These are phyloP conservation scores for Centaurea solstitialis DNA, from an alignment of 129 eudicot species.

Conservation along the genomic window DNA sequence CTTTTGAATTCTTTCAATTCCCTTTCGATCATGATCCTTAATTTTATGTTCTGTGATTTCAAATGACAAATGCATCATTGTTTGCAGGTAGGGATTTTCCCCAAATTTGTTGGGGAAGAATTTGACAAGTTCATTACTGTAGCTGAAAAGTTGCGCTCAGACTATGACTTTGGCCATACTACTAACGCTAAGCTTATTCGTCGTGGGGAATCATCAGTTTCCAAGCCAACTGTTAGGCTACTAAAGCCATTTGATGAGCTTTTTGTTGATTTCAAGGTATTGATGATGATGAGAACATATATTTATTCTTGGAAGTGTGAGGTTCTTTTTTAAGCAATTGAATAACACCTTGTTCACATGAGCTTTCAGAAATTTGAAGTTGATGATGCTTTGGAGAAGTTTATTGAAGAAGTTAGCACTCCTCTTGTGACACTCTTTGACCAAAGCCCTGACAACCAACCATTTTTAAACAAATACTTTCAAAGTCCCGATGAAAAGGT, in stretches of 20 bases:
- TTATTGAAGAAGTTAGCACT: conserved; percentile 49
- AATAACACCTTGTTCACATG: neutral
- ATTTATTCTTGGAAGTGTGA: neutral
- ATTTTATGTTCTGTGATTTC: neutral
- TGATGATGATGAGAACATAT: neutral
- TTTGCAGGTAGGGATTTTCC: conserved; percentile 67
- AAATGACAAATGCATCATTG: neutral
- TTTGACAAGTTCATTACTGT: conserved; percentile 55
- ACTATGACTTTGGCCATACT: conserved; percentile 71
- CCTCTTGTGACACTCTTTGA: conserved; percentile 58
- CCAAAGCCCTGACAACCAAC: conserved; percentile 45
- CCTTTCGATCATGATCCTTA: neutral
- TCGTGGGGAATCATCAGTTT: conserved; percentile 53
- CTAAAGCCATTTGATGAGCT: conserved; percentile 92
- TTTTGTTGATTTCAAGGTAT: conserved; percentile 67
- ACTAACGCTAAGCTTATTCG: conserved; percentile 63
- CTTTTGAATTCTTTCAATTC: neutral
- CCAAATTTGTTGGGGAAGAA: conserved; percentile 65
- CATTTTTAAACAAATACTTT: conserved; percentile 50
- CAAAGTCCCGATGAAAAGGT: conserved; percentile 53
- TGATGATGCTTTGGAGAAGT: conserved; percentile 71
- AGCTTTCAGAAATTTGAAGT: conserved; percentile 53
- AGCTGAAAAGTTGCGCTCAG: conserved; percentile 78
- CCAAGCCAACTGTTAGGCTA: conserved; percentile 65
- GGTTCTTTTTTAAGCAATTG: neutral